Evolutionary conservation across 2,329 filamentous ascomycete genomes (phyloP), one percentile per base, ranked within the genome.

Genomic region (Pseudopyrenochaeta lycopersici): DNA sequence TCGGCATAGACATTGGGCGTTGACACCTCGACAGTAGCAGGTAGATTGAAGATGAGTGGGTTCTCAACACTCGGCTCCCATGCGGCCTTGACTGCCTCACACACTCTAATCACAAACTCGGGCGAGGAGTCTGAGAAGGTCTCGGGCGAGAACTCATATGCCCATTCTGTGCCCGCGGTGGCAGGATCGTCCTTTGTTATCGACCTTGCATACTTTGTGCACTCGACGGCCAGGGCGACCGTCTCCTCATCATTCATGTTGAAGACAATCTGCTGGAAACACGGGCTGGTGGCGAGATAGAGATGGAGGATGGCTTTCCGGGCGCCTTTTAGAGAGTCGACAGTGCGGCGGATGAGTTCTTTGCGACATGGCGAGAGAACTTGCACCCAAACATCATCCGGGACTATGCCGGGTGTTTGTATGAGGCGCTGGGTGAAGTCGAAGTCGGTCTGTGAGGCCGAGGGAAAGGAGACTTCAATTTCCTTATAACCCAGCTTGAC

Each of bases 1-100:
- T 99, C 95, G 44, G 95, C 95, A 74, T 95, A 99, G 42, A 97
- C 85, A 74, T 99, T 99, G 30, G 93, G 93, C 1, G 95, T 97
- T 0, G 91, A 80, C 88, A 97, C 88, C 79, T 99, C 95, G 31
- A 98, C 94, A 0, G 95, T 99, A 1, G 95, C 94, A 0, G 95
- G 94, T 46, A 99, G 84, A 80, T 98, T 98, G 84, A 99, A 95
- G 73, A 99, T 96, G 76, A 99, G 91, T 42, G 89, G 91, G 66
- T 87, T 88, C 75, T 91, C 86, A 33, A 82, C 86, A 0, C 85
- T 87, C 1, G 95, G 94, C 58, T 84, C 92, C 95, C 95, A 99
- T 1, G 93, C 95, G 5, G 83, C 89, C 84, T 97, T 97, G 68
- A 98, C 94, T 30, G 94, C 94, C 73, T 96, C 88, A 76, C 95